phyloP scores from a whole-genome alignment of 768 basidiomycete species.

The Lanmaoa pseudosensibilis region DNA sequence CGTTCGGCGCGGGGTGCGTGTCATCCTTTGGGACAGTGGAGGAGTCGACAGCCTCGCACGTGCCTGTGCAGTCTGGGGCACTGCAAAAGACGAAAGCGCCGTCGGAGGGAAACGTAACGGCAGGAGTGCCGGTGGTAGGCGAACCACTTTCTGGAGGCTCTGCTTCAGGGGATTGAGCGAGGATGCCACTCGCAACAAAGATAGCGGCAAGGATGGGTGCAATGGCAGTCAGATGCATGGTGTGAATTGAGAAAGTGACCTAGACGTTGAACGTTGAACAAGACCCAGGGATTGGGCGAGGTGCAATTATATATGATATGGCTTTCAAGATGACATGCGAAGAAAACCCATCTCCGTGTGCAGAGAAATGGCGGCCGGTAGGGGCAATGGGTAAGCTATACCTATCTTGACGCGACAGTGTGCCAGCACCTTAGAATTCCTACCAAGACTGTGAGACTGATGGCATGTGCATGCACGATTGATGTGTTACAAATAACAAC shows the following conservation, averaged over 20 bases:
- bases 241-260: neutral
- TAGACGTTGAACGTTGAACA: neutral
- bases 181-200: neutral
- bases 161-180: neutral
- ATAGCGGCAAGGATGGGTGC: neutral
- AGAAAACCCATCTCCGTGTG: neutral
- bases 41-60: neutral
- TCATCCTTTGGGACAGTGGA: neutral
- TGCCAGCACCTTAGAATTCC: neutral
- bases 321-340: neutral
- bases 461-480: neutral
- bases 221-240: neutral
- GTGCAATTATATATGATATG: neutral
- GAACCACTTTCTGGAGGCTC: neutral
- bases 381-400: neutral
- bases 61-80: conserved; percentile 2
- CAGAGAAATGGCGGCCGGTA: neutral
- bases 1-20: neutral
- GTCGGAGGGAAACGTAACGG: neutral
- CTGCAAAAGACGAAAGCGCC: conserved; percentile 1
- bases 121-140: neutral
- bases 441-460: neutral
- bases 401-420: neutral
- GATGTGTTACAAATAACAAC: neutral
- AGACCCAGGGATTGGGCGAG: neutral